Evolutionary conservation across 495 filamentous ascomycete genomes (phyloP).

Genomic region (Friedmanniomyces simplex): DNA sequence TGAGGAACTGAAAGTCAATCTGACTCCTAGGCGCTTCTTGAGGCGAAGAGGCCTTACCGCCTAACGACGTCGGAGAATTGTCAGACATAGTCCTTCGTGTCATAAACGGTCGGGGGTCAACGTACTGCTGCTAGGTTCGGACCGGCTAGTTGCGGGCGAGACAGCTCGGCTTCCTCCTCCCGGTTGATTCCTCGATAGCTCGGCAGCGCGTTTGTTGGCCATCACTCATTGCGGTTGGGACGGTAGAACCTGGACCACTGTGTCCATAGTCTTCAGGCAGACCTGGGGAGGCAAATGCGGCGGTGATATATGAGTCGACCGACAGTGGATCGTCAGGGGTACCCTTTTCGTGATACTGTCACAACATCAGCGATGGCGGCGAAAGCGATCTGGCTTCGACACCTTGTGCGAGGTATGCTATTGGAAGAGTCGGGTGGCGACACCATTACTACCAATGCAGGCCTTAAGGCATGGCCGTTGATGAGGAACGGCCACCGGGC

Average conservation of each 20-base stretch:
- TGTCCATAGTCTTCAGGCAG: not conserved
- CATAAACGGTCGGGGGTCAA: not conserved
- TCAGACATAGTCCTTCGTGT: not conserved
- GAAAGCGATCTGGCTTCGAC: slow-evolving; percentile 9
- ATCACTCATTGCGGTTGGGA: not conserved
- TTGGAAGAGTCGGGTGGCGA: slow-evolving; percentile 17
- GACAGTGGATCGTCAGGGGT: slow-evolving; percentile 13
- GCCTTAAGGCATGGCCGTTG: slow-evolving; percentile 15
- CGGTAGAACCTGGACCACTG: not conserved
- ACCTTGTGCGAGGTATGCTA: slow-evolving; percentile 14
- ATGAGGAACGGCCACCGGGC: not conserved
- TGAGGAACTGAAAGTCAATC: slow-evolving; percentile 22
- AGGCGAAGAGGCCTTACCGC: slow-evolving; percentile 14
- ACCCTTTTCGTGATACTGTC: slow-evolving; percentile 5
- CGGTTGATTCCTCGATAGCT: slow-evolving; percentile 8
- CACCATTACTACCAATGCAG: slow-evolving; percentile 9
- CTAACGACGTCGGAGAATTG: not conserved
- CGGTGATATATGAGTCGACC: slow-evolving; percentile 3
- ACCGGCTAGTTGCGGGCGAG: slow-evolving; percentile 6
- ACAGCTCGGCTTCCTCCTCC: slow-evolving; percentile 2
- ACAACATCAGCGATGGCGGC: slow-evolving; percentile 8
- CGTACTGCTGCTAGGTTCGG: slow-evolving; percentile 17
- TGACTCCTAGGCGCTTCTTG: slow-evolving; percentile 3
- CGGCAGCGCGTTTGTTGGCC: slow-evolving; percentile 13
- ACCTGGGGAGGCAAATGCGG: not conserved